Evolutionary conservation across 2,329 filamentous ascomycete species (phyloP).

Genomic region (Talaromyces marneffei): DNA sequence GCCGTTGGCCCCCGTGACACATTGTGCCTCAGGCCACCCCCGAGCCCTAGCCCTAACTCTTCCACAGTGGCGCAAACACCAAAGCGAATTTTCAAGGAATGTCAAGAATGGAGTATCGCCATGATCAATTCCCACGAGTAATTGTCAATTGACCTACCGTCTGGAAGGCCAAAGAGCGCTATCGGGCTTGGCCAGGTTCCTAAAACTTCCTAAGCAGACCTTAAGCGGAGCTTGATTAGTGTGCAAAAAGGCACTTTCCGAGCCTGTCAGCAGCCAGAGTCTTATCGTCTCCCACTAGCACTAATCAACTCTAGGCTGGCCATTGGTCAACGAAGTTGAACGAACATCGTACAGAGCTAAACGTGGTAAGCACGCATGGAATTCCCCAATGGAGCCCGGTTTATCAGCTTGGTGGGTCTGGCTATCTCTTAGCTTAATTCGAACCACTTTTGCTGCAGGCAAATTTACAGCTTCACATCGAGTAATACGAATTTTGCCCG

Average conservation of each 20-base stretch:
- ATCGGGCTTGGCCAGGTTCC: not conserved
- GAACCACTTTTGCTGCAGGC: not conserved
- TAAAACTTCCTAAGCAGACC: not conserved
- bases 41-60: not conserved
- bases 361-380: not conserved
- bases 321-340: too few species aligned
- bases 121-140: not conserved
- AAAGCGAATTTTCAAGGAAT: too few species aligned
- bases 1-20: too few species aligned
- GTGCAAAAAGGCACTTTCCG: not conserved
- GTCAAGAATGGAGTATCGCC: not conserved
- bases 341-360: too few species aligned
- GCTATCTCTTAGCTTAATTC: not conserved
- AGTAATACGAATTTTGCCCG: constrained; percentile 3
- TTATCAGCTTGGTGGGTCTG: constrained; percentile 3
- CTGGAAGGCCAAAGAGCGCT: not conserved
- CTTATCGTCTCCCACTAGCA: constrained; percentile 1
- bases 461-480: constrained; percentile 8
- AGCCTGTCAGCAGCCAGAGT: constrained; percentile 8
- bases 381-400: not conserved
- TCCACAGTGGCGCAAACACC: not conserved
- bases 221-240: not conserved
- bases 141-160: not conserved
- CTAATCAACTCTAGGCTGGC: not conserved
- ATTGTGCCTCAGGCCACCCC: not conserved